These are phyloP conservation scores for Penicillium rolfsii DNA, from an alignment of 2,329 filamentous ascomycete genomes.

Conservation along the genomic window DNA sequence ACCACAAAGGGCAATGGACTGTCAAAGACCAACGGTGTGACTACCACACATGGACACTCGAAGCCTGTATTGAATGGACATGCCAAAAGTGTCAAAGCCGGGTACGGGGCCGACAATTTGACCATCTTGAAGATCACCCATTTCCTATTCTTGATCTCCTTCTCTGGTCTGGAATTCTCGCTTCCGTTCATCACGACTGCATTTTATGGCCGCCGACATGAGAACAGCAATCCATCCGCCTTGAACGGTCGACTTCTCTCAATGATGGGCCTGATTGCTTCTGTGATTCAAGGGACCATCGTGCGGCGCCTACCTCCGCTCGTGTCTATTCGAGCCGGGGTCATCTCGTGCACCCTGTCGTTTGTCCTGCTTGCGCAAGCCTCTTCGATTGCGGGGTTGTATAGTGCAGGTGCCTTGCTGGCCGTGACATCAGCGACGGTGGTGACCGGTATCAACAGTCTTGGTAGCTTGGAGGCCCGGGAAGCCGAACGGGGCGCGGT, in stretches of 20 bases:
- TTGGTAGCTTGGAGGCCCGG: not conserved
- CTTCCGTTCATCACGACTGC: not conserved
- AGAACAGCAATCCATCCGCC: not conserved
- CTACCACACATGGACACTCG: not conserved
- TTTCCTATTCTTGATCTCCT: not conserved
- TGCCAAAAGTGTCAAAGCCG: not conserved
- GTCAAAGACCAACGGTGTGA: not conserved
- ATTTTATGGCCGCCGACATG: not conserved
- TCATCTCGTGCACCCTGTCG: not conserved
- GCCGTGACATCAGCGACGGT: conserved; percentile 2
- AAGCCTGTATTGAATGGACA: not conserved
- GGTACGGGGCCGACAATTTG: not conserved
- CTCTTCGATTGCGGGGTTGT: not conserved
- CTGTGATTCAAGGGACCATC: not conserved
- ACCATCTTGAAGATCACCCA: not conserved
- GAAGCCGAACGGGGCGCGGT: not conserved
- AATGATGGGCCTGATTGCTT: conserved; percentile 2
- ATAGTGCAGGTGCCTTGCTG: not conserved
- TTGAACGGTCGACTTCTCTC: not conserved
- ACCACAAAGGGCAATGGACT: not conserved
- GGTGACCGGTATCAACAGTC: not conserved
- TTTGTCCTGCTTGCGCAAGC: not conserved
- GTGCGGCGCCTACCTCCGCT: not conserved
- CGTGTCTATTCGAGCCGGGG: not conserved
- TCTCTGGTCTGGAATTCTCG: conserved; percentile 2